phyloP scores from a whole-genome alignment of 352 stramenopile genomes.

The Pythium utonaiense region DNA sequence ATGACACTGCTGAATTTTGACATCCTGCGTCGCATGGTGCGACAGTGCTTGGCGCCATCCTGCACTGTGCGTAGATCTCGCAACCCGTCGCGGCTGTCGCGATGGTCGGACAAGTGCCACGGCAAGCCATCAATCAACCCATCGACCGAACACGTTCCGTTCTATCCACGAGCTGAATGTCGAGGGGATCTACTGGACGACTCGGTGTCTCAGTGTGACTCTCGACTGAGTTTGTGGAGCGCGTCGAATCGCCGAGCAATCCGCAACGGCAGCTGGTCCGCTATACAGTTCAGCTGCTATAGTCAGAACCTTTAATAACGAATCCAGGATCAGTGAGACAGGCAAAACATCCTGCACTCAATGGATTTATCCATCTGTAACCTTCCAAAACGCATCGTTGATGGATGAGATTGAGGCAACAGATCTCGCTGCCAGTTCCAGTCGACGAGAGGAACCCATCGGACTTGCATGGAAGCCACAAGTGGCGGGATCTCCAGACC shows the following conservation, averaged over 20 bases:
- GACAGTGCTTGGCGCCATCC: no score
- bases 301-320: background rate
- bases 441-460: background rate
- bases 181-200: conserved; percentile 10
- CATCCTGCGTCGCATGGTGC: no score
- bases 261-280: conserved; percentile 1
- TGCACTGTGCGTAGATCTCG: no score
- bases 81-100: background rate
- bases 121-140: conserved; percentile 4
- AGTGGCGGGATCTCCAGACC: background rate
- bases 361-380: background rate
- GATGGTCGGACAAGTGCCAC: background rate
- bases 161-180: conserved; percentile 9
- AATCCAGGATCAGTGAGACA: conserved; percentile 4
- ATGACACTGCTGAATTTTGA: no score
- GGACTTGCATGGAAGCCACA: background rate
- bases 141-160: background rate
- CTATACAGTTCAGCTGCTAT: conserved; percentile 5
- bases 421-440: background rate
- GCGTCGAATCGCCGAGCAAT: conserved; percentile 11
- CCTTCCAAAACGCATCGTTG: background rate
- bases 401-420: background rate
- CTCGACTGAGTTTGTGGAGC: conserved; percentile 15
- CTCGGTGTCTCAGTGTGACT: background rate
- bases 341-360: conserved; percentile 1